Conservation (phyloP, 179 eudicot species). For the Silene noctiflora region DNA sequence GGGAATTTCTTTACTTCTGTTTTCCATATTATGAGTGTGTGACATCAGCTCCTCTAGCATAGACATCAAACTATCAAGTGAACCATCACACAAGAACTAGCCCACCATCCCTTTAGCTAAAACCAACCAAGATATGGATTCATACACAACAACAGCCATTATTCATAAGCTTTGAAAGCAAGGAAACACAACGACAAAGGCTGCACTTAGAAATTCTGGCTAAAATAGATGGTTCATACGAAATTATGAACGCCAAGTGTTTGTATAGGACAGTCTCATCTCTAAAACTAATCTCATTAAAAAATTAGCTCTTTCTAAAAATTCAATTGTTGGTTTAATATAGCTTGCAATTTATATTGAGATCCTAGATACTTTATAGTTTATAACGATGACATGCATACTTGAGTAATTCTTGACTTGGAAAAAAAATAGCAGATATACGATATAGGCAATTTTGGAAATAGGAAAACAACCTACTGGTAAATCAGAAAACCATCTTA, state of each 20-base stretch:
- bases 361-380: no score
- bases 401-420: neutral
- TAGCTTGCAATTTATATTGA: no score
- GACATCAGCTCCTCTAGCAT: neutral
- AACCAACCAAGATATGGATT: neutral
- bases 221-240: neutral
- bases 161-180: no score
- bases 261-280: no score
- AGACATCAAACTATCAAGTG: neutral
- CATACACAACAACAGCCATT: neutral
- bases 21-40: no score
- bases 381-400: no score
- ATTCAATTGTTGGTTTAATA: no score
- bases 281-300: no score
- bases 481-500: constrained; percentile 30
- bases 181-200: neutral
- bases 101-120: neutral
- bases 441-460: neutral
- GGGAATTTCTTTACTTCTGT: no score
- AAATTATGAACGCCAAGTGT: no score
- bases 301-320: no score
- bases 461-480: neutral
- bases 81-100: neutral
- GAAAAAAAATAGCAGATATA: neutral
- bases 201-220: neutral